Percentiles rank a stretch among this genome's conserved stretches.
phyloP scores from a whole-genome alignment of 202 grass and related monocot species.

The Musa balbisiana region DNA sequence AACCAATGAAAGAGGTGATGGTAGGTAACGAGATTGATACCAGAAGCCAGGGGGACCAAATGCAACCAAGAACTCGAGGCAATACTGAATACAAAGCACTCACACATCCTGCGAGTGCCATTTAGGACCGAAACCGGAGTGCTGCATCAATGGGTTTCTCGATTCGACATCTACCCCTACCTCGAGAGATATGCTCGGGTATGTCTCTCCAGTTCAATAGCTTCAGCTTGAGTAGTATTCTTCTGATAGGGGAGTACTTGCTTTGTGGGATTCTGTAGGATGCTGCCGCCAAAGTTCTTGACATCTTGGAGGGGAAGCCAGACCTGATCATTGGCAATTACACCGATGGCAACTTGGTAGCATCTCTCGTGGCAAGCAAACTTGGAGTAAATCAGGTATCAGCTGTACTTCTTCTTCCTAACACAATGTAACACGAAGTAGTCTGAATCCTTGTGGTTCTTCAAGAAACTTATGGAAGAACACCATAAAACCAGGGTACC shows the following conservation, averaged over 20 bases:
- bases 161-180: slow-evolving; percentile 89
- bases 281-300: slow-evolving; percentile 56
- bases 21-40: slow-evolving; percentile 89
- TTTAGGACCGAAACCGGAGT: slow-evolving; percentile 59
- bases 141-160: slow-evolving; percentile 78
- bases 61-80: slow-evolving; percentile 83
- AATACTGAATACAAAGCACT: slow-evolving; percentile 56
- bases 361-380: slow-evolving; percentile 78
- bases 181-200: slow-evolving; percentile 93
- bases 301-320: slow-evolving; percentile 74
- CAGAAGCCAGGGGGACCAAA: slow-evolving; percentile 80
- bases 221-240: neutral
- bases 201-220: neutral
- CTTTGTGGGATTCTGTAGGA: slow-evolving; percentile 39
- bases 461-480: neutral
- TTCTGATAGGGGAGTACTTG: neutral
- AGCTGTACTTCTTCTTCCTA: too few relatives aligned
- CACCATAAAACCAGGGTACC: slow-evolving; percentile 41
- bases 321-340: slow-evolving; percentile 96
- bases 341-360: slow-evolving; percentile 80
- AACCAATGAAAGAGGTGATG: neutral
- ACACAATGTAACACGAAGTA: too few relatives aligned
- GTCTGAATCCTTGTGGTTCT: neutral
- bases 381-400: slow-evolving; percentile 75
- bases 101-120: slow-evolving; percentile 69